A percentile compares a stretch with the other conserved stretches of the same genome.
Evolutionary conservation across 345 rosid species (phyloP).

Genomic region (Eucalyptus caleyi): DNA sequence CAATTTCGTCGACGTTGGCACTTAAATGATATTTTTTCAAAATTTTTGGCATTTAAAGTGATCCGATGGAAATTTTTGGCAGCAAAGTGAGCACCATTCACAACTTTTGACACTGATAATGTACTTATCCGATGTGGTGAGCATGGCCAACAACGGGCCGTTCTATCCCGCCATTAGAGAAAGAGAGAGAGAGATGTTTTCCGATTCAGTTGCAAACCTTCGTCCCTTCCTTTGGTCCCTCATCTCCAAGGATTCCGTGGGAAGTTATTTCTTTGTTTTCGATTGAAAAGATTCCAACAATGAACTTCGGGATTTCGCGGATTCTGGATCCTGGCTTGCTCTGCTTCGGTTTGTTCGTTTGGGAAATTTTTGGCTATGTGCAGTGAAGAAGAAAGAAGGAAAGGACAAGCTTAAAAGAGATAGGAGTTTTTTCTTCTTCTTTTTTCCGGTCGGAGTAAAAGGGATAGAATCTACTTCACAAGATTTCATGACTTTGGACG

Average conservation of each 20-base stretch:
- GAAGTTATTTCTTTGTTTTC: neutral
- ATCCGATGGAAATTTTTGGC: no score
- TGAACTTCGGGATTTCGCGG: neutral
- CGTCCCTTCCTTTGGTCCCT: neutral
- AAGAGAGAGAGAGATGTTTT: neutral
- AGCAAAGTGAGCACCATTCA: no score
- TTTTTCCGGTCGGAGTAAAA: no score
- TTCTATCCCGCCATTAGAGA: neutral
- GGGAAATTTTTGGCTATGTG: neutral
- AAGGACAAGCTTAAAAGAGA: neutral
- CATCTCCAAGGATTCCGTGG: neutral
- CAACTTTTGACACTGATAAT: no score
- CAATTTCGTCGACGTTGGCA: no score
- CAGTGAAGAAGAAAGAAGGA: neutral
- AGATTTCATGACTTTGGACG: no score
- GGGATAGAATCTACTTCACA: no score
- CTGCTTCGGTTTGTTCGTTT: neutral
- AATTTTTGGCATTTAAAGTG: no score
- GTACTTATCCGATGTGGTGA: no score
- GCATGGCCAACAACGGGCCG: neutral
- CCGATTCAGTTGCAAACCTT: neutral
- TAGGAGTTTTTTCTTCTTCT: rapidly evolving
- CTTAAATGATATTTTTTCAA: no score
- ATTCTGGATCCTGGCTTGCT: neutral
- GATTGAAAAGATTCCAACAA: neutral